These are phyloP conservation scores for Volvariella surrecta DNA, from an alignment of 1,284 basidiomycete species.

Conservation along the genomic window DNA sequence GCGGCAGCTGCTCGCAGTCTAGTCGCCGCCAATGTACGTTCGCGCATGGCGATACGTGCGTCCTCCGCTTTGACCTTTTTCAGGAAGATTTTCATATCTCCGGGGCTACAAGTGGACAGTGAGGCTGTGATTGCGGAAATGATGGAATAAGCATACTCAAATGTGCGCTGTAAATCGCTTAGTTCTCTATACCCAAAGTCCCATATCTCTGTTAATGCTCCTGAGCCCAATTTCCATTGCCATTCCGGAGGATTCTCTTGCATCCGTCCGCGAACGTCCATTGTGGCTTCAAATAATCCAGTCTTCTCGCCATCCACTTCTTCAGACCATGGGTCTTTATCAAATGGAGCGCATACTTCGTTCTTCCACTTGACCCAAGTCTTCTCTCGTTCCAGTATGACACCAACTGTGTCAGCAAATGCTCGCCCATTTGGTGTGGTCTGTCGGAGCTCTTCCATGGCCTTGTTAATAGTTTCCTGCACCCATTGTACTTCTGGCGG, in stretches of 20 bases:
- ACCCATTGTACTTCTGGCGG: conserved; percentile 63
- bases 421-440: conserved; percentile 66
- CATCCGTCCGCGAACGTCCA: conserved; percentile 38
- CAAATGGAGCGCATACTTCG: conserved; percentile 67
- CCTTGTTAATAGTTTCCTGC: conserved; percentile 54
- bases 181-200: conserved; percentile 65
- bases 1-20: background rate
- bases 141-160: conserved; percentile 40
- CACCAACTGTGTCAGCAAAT: conserved; percentile 63
- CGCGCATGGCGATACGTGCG: conserved; percentile 50
- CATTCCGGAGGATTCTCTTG: conserved; percentile 48
- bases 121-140: conserved; percentile 6
- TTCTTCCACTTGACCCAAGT: conserved; percentile 87
- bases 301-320: conserved; percentile 39
- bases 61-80: conserved; percentile 64
- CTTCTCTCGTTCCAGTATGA: conserved; percentile 70
- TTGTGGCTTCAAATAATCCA: conserved; percentile 56
- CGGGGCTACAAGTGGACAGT: conserved; percentile 34
- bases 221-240: conserved; percentile 53
- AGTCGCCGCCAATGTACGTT: conserved; percentile 32
- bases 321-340: conserved; percentile 52
- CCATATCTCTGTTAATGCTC: conserved; percentile 71
- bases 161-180: conserved; percentile 50
- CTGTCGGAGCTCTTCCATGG: conserved; percentile 62
- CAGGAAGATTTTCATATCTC: conserved; percentile 64